These are phyloP conservation scores for Proteromonas lacertae DNA, from an alignment of 352 stramenopile species.

Conservation along the genomic window DNA sequence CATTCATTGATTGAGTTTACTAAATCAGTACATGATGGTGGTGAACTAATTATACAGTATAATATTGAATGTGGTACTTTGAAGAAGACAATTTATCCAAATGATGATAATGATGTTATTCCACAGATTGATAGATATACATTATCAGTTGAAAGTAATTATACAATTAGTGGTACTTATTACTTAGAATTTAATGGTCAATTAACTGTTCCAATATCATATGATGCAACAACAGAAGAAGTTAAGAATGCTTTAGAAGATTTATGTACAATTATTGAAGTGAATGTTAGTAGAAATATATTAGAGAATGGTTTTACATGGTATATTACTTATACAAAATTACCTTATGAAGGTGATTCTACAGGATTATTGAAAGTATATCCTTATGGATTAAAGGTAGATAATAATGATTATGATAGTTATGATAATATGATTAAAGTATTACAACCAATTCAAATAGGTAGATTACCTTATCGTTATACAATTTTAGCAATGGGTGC, in stretches of 20 bases:
- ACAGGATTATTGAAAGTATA: background rate
- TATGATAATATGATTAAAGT: too few species aligned
- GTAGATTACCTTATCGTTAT: too few species aligned
- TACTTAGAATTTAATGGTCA: conserved; percentile 11
- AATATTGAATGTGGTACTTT: too few species aligned
- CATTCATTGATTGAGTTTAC: too few species aligned
- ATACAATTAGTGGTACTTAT: conserved; percentile 29
- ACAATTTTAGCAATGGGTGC: too few species aligned
- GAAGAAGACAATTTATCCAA: too few species aligned
- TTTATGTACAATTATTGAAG: conserved; percentile 19
- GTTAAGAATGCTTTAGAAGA: conserved; percentile 17
- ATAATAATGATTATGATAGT: background rate
- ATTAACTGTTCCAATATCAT: conserved; percentile 21
- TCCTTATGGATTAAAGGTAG: background rate
- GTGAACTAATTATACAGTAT: too few species aligned
- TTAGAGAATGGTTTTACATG: conserved; percentile 24
- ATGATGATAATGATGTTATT: too few species aligned
- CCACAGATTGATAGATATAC: too few species aligned
- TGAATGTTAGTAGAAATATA: conserved; percentile 15
- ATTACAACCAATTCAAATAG: too few species aligned
- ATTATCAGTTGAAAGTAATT: too few species aligned
- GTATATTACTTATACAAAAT: conserved; percentile 16
- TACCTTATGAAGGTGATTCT: background rate
- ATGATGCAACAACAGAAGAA: conserved; percentile 18
- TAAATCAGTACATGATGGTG: too few species aligned